phyloP scores from a whole-genome alignment of 2,329 filamentous ascomycete species.

The Neonectria punicea region DNA sequence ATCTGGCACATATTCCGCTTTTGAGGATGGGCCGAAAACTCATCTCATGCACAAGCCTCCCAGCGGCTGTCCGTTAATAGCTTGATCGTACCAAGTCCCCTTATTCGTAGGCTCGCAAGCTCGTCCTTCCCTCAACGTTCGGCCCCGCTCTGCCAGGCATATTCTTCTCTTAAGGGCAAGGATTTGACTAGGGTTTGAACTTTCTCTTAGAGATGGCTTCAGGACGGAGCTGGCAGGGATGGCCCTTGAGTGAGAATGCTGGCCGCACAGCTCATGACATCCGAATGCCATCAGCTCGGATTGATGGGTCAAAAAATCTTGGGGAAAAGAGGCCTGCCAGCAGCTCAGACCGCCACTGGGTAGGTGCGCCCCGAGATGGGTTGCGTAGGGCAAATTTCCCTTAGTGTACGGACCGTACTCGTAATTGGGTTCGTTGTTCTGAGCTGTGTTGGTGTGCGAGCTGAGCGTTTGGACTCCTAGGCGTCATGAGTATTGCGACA shows the following conservation, averaged over 20 bases:
- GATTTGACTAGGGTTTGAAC: conserved; percentile 28
- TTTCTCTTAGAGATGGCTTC: conserved; percentile 32
- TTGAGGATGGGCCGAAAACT: conserved; percentile 13
- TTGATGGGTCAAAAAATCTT: not conserved
- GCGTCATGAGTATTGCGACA: not conserved
- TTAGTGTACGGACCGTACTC: not conserved
- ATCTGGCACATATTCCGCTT: conserved; percentile 24
- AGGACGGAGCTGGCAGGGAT: conserved; percentile 32
- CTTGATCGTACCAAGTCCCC: not conserved
- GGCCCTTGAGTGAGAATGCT: conserved; percentile 29
- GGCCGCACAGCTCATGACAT: conserved; percentile 5
- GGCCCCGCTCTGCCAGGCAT: conserved; percentile 4
- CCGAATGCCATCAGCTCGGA: conserved; percentile 7
- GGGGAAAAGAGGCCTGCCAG: not conserved
- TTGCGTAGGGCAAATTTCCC: not conserved
- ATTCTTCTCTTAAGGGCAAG: conserved; percentile 23
- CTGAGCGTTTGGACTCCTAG: not conserved
- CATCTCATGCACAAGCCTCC: conserved; percentile 24
- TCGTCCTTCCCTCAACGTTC: not conserved
- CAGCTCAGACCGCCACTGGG: not conserved
- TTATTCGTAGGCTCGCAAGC: not conserved
- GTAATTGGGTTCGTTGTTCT: not conserved
- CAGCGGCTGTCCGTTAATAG: conserved; percentile 24
- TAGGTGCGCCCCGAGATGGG: not conserved
- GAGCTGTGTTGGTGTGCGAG: not conserved